Conservation (phyloP, 2,329 filamentous ascomycete species). For the Pseudocercospora cruenta region DNA sequence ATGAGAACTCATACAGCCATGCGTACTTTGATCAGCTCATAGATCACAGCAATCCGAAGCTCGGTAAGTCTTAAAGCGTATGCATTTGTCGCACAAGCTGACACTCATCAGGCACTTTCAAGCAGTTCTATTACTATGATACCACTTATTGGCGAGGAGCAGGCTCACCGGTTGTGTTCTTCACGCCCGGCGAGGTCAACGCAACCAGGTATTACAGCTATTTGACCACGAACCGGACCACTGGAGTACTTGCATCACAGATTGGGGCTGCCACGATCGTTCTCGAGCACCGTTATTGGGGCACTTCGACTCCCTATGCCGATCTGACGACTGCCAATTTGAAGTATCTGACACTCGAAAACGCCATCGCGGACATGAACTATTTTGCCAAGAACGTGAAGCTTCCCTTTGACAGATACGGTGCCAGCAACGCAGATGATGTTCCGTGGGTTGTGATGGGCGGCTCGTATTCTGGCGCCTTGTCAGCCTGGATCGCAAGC, state of each 20-base stretch:
- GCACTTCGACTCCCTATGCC: slow-evolving; percentile 57
- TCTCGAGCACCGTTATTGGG: slow-evolving; percentile 64
- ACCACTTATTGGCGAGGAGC: slow-evolving; percentile 57
- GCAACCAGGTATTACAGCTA: slow-evolving; percentile 55
- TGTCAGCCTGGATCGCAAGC: slow-evolving; percentile 60
- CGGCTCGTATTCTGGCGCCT: slow-evolving; percentile 60
- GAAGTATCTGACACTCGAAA: slow-evolving; percentile 58
- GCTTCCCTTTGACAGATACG: slow-evolving; percentile 57
- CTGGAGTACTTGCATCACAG: slow-evolving; percentile 56
- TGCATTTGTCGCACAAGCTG: not conserved
- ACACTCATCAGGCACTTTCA: slow-evolving; percentile 51
- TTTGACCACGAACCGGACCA: slow-evolving; percentile 54
- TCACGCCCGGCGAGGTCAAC: slow-evolving; percentile 54
- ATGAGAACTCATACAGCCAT: slow-evolving; percentile 22
- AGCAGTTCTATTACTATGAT: slow-evolving; percentile 59
- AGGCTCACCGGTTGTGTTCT: slow-evolving; percentile 53
- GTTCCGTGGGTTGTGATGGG: slow-evolving; percentile 62
- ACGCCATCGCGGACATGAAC: slow-evolving; percentile 58
- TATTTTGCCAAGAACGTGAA: slow-evolving; percentile 58
- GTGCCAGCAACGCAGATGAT: slow-evolving; percentile 53
- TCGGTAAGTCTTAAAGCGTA: slow-evolving; percentile 27
- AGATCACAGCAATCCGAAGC: slow-evolving; percentile 60
- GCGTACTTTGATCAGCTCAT: slow-evolving; percentile 59
- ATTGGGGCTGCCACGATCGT: slow-evolving; percentile 59
- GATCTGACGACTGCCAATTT: slow-evolving; percentile 58